Conservation (phyloP, 768 basidiomycete genomes). For the Dioszegia crocea region DNA sequence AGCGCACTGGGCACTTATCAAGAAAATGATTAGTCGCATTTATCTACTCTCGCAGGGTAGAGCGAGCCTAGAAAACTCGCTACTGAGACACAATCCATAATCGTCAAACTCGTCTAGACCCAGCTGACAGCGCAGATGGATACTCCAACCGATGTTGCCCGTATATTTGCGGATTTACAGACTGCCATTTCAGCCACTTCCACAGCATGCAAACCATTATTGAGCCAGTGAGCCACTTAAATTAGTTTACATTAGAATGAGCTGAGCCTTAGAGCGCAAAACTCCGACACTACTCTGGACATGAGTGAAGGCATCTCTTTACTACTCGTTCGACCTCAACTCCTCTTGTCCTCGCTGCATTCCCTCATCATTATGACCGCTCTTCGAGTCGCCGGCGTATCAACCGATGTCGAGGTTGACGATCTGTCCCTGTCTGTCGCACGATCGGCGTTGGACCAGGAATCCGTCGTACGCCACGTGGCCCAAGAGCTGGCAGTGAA, state of each 20-base stretch:
- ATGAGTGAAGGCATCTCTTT: slow-evolving; percentile 70
- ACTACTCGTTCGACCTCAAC: slow-evolving; percentile 77
- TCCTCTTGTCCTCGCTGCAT: slow-evolving; percentile 79
- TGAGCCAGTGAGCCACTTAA: slow-evolving; percentile 23
- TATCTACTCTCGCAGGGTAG: slow-evolving; percentile 37
- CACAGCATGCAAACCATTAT: slow-evolving; percentile 22
- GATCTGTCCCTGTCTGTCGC: neutral
- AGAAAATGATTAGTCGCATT: slow-evolving; percentile 46
- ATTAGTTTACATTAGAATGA: no score
- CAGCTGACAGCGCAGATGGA: slow-evolving; percentile 10
- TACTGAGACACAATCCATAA: slow-evolving; percentile 38
- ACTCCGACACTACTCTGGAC: slow-evolving; percentile 28
- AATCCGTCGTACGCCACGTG: slow-evolving; percentile 51
- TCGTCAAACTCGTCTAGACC: neutral
- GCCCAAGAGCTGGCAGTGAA: slow-evolving; percentile 75
- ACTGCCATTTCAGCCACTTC: slow-evolving; percentile 31
- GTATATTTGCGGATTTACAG: slow-evolving; percentile 14
- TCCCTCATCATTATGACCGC: slow-evolving; percentile 64
- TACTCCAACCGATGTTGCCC: neutral
- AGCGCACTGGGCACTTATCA: slow-evolving; percentile 50
- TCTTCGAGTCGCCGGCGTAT: slow-evolving; percentile 13
- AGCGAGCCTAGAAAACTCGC: slow-evolving; percentile 53
- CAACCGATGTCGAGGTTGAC: neutral
- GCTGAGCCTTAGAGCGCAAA: slow-evolving; percentile 18
- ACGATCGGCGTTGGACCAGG: neutral